Evolutionary conservation across 2,329 filamentous ascomycete genomes (phyloP), one percentile per base, ranked within the genome.

Genomic region (Colletotrichum graminicola): DNA sequence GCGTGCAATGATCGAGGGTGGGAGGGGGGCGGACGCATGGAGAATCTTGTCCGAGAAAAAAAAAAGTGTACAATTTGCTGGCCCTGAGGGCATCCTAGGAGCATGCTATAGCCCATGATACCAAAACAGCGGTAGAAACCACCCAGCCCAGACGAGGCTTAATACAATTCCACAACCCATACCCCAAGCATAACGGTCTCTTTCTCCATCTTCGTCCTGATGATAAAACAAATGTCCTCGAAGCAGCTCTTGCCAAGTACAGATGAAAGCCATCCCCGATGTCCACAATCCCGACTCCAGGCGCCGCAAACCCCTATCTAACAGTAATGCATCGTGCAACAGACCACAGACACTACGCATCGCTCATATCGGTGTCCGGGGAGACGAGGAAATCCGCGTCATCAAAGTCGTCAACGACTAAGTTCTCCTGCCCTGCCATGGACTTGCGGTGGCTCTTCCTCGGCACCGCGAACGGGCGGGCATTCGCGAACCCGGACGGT

Each of bases 321-420:
- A 18, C 39, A 49, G 10, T 45, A 62, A 57, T 3, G 7, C 69
- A 69, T 69, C n/a, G 29, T 60, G 55, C 54, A 55, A 36, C n/a
- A 56, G 62, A 26, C 45, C 29, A 56, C 29, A 34, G 41, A 21
- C 11, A 16, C 75, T 55, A 80, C 7, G 74, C 74, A 64, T 79
- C 81, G 43, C 76, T 78, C 82, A 87, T 84, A 16, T 86, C 83
- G 57, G 83, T 78, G 34, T 83, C 82, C 49, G 79, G 80, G 16
- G 74, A 75, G 67, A 89, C 88, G 64, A 91, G 78, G 71, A 94
- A 94, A 0, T 88, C 85, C 0, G 92, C 92, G 70, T 94, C 92
- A 68, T 87, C 90, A 78, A 94, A 94, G 77, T 94, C 91, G 52
- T 82, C 82, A 0, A 81, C 75, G 5, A 78, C 78, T 73, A 80